Conservation (phyloP, 306 rosid genomes). For the Mucuna pruriens region DNA sequence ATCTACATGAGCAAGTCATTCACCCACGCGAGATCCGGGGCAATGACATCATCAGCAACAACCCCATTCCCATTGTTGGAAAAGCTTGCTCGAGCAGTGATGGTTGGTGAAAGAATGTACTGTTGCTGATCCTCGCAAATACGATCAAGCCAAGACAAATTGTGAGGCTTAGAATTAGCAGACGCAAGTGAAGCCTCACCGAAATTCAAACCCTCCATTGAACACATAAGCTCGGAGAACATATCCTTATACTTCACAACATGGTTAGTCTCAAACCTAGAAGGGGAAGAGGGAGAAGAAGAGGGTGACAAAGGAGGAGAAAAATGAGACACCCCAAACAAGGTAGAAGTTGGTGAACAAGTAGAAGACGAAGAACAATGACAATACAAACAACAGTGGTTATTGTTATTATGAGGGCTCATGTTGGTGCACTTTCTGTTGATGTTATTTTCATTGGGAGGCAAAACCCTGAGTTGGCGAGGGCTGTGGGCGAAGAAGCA, state of each 20-base stretch:
- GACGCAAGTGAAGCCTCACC: slow-evolving; percentile 49
- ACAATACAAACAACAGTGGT: slow-evolving; percentile 58
- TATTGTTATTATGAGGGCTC: slow-evolving; percentile 26
- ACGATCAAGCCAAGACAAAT: slow-evolving; percentile 59
- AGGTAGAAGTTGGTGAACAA: slow-evolving; percentile 81
- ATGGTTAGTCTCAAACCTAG: slow-evolving; percentile 21
- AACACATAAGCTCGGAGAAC: slow-evolving; percentile 59
- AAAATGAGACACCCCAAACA: slow-evolving; percentile 65
- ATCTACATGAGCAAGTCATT: slow-evolving; percentile 81
- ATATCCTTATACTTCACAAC: slow-evolving; percentile 46
- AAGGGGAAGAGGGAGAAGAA: slow-evolving; percentile 53
- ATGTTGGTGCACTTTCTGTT: background rate
- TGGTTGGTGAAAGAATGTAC: slow-evolving; percentile 49
- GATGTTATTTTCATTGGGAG: slow-evolving; percentile 4
- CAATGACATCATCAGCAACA: slow-evolving; percentile 35
- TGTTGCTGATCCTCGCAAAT: slow-evolving; percentile 45
- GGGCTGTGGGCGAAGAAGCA: slow-evolving; percentile 93
- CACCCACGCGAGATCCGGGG: slow-evolving; percentile 92
- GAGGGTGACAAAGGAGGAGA: slow-evolving; percentile 76
- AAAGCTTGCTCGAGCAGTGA: slow-evolving; percentile 13
- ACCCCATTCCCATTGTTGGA: slow-evolving; percentile 18
- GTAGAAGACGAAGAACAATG: slow-evolving; percentile 20
- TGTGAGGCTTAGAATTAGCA: slow-evolving; percentile 13
- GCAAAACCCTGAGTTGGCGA: slow-evolving; percentile 70
- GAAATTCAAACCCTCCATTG: slow-evolving; percentile 67